phyloP scores from a whole-genome alignment of 331 rosid genomes.

The Malus hybrid region DNA sequence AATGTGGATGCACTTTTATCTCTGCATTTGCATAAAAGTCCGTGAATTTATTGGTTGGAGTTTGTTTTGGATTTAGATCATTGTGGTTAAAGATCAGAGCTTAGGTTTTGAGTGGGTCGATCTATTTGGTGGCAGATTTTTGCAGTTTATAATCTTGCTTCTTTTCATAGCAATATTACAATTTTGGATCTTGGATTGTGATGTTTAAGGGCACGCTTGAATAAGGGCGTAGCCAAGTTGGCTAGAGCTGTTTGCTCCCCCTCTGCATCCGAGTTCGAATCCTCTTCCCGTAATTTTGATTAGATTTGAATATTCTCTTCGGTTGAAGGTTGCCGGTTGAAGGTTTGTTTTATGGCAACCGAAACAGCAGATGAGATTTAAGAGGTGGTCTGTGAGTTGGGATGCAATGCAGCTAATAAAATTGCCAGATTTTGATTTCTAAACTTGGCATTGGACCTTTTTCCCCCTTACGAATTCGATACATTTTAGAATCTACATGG shows the following conservation, averaged over 20 bases:
- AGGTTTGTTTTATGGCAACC: background rate
- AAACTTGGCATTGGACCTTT: background rate
- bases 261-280: background rate
- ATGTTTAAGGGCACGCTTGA: background rate
- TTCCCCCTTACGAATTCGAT: background rate
- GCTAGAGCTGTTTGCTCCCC: background rate
- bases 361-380: background rate
- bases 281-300: no score
- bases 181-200: background rate
- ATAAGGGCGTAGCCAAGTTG: background rate
- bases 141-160: background rate
- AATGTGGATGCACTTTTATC: background rate
- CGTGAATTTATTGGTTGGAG: background rate
- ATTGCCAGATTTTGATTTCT: background rate
- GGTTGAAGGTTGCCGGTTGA: background rate
- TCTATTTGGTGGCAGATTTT: background rate
- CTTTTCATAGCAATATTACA: background rate
- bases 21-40: background rate
- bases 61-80: conserved; percentile 16
- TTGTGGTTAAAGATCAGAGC: background rate
- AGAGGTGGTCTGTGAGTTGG: background rate
- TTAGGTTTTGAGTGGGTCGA: background rate
- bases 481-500: background rate
- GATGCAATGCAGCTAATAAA: background rate
- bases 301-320: background rate